phyloP scores from a whole-genome alignment of 331 rosid genomes.

The Prunus yedoensis region DNA sequence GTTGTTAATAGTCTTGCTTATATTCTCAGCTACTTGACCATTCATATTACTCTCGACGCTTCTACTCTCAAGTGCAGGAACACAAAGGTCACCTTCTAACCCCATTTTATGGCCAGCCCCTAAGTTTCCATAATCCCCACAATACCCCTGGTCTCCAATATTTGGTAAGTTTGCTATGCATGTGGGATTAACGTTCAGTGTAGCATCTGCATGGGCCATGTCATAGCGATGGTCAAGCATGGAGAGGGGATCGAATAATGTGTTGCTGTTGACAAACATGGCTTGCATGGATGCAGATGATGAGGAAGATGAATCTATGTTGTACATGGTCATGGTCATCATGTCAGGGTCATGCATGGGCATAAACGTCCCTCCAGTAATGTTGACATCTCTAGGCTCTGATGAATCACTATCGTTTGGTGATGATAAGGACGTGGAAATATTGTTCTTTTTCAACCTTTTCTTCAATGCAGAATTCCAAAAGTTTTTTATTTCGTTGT shows the following conservation, averaged over 20 bases:
- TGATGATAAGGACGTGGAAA: conserved; percentile 37
- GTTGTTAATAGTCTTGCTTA: conserved; percentile 40
- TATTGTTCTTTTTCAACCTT: conserved; percentile 47
- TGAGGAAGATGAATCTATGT: conserved; percentile 62
- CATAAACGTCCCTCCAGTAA: conserved; percentile 19
- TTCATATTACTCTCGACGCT: too few species aligned
- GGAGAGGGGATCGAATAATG: conserved; percentile 47
- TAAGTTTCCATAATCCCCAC: conserved; percentile 42
- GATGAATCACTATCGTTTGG: conserved; percentile 56
- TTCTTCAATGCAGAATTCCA: conserved; percentile 89
- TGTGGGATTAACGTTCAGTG: conserved; percentile 29
- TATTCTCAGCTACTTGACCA: too few species aligned
- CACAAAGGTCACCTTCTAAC: conserved; percentile 41
- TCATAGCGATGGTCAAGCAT: conserved; percentile 41
- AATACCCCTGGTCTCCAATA: conserved; percentile 29
- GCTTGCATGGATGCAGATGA: conserved; percentile 54
- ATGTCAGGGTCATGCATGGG: conserved; percentile 47
- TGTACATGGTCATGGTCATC: conserved; percentile 37
- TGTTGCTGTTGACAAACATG: conserved; percentile 18
- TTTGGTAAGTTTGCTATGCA: conserved; percentile 40
- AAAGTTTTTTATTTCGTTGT: too few species aligned
- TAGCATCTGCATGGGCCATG: conserved; percentile 35
- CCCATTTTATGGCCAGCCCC: conserved; percentile 43
- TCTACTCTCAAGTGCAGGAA: conserved; percentile 66
- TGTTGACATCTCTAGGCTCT: conserved; percentile 30